Percentiles rank a stretch among this genome's conserved stretches.
phyloP scores from a whole-genome alignment of 1,284 basidiomycete species.

The Pascua sp. region DNA sequence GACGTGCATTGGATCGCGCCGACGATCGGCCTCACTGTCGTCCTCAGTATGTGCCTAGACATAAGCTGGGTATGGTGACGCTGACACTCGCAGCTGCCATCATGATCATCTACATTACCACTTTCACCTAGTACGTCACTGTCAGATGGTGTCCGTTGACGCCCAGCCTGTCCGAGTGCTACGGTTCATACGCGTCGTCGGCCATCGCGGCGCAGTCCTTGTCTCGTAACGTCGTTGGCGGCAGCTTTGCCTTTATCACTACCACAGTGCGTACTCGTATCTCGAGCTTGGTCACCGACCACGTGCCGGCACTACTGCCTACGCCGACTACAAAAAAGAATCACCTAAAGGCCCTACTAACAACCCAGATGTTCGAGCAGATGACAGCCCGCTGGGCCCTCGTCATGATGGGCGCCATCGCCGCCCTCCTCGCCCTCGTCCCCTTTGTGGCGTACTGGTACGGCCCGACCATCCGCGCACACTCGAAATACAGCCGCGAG shows the following conservation, averaged over 20 bases:
- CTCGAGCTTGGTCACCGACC: no score
- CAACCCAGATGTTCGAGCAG: conserved; percentile 6
- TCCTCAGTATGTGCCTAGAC: conserved; percentile 27
- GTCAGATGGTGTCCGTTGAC: background rate
- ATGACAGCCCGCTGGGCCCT: conserved; percentile 10
- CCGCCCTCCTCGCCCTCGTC: conserved; percentile 23
- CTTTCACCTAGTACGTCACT: conserved; percentile 18
- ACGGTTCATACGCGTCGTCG: conserved; percentile 22
- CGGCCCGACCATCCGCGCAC: conserved; percentile 35
- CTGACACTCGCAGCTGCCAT: background rate
- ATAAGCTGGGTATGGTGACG: no score
- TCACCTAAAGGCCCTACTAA: background rate
- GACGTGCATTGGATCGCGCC: conserved; percentile 35
- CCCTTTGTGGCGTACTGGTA: conserved; percentile 39
- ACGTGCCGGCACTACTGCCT: no score
- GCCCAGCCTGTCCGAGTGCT: conserved; percentile 21
- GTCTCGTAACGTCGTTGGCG: conserved; percentile 25
- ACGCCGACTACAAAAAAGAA: no score
- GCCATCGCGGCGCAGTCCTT: conserved; percentile 25
- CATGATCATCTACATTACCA: conserved; percentile 30
- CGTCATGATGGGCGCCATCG: conserved; percentile 12
- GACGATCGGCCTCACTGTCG: conserved; percentile 58
- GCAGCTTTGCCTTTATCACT: conserved; percentile 16
- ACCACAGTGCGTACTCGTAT: background rate
- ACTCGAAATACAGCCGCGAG: conserved; percentile 32